Percentiles rank a stretch among this genome's conserved stretches.
Conservation (phyloP, 1,284 basidiomycete species). For the Irpex rosettiformis region DNA sequence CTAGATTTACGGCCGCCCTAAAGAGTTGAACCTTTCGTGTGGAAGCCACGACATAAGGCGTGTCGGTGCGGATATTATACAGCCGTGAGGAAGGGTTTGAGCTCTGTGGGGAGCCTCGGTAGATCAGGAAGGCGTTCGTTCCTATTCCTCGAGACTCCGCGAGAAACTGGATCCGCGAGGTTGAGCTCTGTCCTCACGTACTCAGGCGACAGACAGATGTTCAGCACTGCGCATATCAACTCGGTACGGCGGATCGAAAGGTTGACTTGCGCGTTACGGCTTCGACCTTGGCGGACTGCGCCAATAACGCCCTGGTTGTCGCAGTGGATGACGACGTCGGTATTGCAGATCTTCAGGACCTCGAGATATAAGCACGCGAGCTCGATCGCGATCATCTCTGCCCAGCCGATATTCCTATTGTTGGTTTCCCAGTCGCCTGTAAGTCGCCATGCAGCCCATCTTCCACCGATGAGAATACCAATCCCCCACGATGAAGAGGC, state of each 20-base stretch:
- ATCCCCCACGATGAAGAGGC: constrained; percentile 37
- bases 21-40: no score
- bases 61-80: no score
- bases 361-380: constrained; percentile 18
- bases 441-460: constrained; percentile 32
- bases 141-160: background rate
- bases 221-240: constrained; percentile 19
- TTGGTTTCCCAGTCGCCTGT: constrained; percentile 23
- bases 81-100: background rate
- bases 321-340: constrained; percentile 28
- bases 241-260: constrained; percentile 5
- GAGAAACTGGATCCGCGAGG: background rate
- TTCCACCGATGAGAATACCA: constrained; percentile 27
- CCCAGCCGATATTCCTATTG: constrained; percentile 36
- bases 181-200: background rate
- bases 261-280: constrained; percentile 33
- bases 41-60: no score
- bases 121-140: background rate
- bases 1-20: no score
- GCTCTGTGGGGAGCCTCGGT: background rate
- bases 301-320: constrained; percentile 40
- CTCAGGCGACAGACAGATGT: constrained; percentile 20
- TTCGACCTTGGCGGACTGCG: constrained; percentile 30
- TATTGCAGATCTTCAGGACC: background rate
- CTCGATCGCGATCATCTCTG: constrained; percentile 37